Conservation (phyloP, 495 filamentous ascomycete species). For the Letharia lupina region DNA sequence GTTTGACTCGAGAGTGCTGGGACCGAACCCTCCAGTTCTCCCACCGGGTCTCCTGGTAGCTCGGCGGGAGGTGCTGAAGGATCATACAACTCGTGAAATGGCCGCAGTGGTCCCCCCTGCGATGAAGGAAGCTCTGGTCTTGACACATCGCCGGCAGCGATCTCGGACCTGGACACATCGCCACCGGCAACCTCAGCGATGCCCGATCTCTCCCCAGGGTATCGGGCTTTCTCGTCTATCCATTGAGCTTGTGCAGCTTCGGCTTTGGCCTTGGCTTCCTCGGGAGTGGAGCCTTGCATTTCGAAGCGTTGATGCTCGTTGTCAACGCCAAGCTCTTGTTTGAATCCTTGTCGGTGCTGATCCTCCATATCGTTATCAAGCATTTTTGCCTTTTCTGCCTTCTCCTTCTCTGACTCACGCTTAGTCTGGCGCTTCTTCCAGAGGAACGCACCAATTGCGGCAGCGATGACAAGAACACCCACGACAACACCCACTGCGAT, state of each 20-base stretch:
- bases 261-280: slow-evolving; percentile 9
- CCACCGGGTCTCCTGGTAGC: slow-evolving; percentile 9
- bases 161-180: slow-evolving; percentile 3
- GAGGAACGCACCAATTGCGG: slow-evolving; percentile 8
- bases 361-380: slow-evolving; percentile 21
- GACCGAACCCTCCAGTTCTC: slow-evolving; percentile 7
- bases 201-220: slow-evolving; percentile 10
- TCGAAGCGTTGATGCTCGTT: slow-evolving; percentile 19
- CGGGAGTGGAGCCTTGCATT: slow-evolving; percentile 19
- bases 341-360: slow-evolving; percentile 21
- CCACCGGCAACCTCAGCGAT: slow-evolving; percentile 14
- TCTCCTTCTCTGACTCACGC: not conserved
- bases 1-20: not conserved
- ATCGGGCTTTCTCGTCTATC: slow-evolving; percentile 19
- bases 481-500: slow-evolving; percentile 24
- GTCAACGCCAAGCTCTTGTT: slow-evolving; percentile 23
- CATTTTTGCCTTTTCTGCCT: slow-evolving; percentile 16
- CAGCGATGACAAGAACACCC: slow-evolving; percentile 14
- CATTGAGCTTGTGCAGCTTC: slow-evolving; percentile 2
- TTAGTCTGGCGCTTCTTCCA: slow-evolving; percentile 12
- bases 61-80: slow-evolving; percentile 17
- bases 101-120: slow-evolving; percentile 2
- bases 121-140: slow-evolving; percentile 18
- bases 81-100: slow-evolving; percentile 20
- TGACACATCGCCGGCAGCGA: slow-evolving; percentile 1